phyloP scores from a whole-genome alignment of 208 protist genomes.

The Kentomonas sorsogonicus region DNA sequence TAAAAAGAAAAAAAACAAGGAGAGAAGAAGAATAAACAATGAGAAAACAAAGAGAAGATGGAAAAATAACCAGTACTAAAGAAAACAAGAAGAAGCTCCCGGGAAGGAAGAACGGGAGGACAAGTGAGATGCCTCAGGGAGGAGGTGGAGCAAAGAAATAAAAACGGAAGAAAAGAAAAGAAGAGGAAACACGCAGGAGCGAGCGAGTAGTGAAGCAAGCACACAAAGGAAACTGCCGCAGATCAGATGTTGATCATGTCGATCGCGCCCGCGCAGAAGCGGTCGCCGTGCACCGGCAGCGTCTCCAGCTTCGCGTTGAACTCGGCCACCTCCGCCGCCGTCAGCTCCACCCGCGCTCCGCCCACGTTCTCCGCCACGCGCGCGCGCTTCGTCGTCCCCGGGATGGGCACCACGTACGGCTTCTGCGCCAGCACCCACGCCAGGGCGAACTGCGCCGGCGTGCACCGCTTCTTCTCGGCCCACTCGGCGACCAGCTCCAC shows the following conservation, averaged over 20 bases:
- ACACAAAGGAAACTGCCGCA: too few species aligned
- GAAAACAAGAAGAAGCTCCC: too few species aligned
- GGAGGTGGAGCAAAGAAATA: not conserved
- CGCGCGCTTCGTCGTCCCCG: slow-evolving; percentile 21
- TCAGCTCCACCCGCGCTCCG: slow-evolving; percentile 9
- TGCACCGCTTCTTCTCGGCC: slow-evolving; percentile 15
- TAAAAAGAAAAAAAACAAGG: not conserved
- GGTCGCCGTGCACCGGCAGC: slow-evolving; percentile 14
- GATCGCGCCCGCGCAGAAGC: slow-evolving; percentile 6
- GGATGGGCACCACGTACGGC: slow-evolving; percentile 29
- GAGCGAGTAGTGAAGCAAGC: too few species aligned
- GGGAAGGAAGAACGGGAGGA: too few species aligned
- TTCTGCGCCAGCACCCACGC: slow-evolving; percentile 25
- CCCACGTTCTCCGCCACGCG: slow-evolving; percentile 24
- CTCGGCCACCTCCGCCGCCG: slow-evolving; percentile 15
- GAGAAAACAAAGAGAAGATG: not conserved
- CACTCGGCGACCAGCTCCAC: slow-evolving; percentile 14
- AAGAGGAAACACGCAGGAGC: not conserved
- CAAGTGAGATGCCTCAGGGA: not conserved
- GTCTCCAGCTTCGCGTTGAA: slow-evolving; percentile 13
- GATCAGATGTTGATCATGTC: slow-evolving; percentile 14
- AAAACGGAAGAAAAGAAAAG: not conserved
- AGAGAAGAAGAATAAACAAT: not conserved
- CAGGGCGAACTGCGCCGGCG: slow-evolving; percentile 23
- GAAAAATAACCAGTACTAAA: too few species aligned